Evolutionary conservation across 345 rosid species (phyloP).

Genomic region (Erysimum cheiranthoides): DNA sequence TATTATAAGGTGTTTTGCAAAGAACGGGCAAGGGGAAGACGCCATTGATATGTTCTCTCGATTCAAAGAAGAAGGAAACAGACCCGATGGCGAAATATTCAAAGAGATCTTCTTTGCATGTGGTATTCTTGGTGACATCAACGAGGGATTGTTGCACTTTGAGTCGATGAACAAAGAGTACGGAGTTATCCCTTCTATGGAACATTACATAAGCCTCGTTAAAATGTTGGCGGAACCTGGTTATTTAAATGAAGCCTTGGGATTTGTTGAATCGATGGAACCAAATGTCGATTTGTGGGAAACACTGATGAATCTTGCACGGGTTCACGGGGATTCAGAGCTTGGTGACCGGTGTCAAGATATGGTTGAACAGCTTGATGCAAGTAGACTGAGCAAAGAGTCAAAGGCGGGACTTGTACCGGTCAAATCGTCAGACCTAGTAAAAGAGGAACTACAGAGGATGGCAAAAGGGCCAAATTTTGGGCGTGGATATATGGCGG

Average conservation of each 20-base stretch:
- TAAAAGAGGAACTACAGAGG: constrained; percentile 51
- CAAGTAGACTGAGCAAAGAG: constrained; percentile 55
- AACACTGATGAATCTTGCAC: constrained; percentile 69
- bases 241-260: constrained; percentile 73
- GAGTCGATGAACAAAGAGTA: constrained; percentile 71
- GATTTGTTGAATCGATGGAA: constrained; percentile 62
- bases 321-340: constrained; percentile 72
- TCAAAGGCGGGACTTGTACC: constrained; percentile 80
- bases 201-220: constrained; percentile 64
- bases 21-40: constrained; percentile 73
- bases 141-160: constrained; percentile 77
- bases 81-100: constrained; percentile 66
- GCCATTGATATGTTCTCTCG: constrained; percentile 65
- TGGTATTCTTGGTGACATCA: constrained; percentile 61
- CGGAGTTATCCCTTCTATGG: constrained; percentile 63
- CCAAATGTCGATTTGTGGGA: constrained; percentile 71
- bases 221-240: constrained; percentile 73
- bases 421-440: constrained; percentile 50
- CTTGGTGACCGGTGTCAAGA: constrained; percentile 77
- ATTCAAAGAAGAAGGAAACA: constrained; percentile 67
- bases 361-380: constrained; percentile 61
- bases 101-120: constrained; percentile 71
- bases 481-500: constrained; percentile 56
- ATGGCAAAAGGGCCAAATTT: constrained; percentile 50
- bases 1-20: constrained; percentile 70